Percentiles rank a stretch among this genome's conserved stretches.
Evolutionary conservation across 2,329 filamentous ascomycete genomes (phyloP).

Genomic region (Alternaria longipes): DNA sequence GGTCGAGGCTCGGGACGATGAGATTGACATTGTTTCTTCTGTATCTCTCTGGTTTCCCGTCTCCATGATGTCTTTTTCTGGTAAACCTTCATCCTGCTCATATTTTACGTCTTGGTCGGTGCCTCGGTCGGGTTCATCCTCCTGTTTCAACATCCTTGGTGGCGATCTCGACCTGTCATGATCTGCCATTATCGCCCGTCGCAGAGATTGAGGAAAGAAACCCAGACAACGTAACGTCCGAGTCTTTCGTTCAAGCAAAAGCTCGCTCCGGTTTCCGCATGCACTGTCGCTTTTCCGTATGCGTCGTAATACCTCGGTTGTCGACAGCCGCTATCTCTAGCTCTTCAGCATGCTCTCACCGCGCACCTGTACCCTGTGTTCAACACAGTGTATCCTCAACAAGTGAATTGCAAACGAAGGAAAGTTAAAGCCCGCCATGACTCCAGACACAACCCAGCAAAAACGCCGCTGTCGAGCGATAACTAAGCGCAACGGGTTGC

Average conservation of each 20-base stretch:
- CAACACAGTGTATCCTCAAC: background rate
- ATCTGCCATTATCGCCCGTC: background rate
- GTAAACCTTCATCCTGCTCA: background rate
- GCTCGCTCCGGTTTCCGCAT: slow-evolving; percentile 4
- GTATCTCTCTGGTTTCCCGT: slow-evolving; percentile 1
- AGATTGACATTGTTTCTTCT: slow-evolving; percentile 34
- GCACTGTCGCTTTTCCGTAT: slow-evolving; percentile 8
- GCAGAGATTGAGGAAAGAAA: slow-evolving; percentile 1
- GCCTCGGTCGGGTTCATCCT: slow-evolving; percentile 1
- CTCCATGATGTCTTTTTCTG: slow-evolving; percentile 18
- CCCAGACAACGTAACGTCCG: background rate
- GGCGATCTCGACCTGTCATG: slow-evolving; percentile 3
- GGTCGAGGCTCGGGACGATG: slow-evolving; percentile 35
- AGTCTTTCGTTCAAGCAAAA: background rate
- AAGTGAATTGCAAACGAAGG: background rate
- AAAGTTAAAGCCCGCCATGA: background rate
- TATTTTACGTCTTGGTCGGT: slow-evolving; percentile 1
- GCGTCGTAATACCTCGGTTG: slow-evolving; percentile 15
- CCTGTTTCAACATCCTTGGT: slow-evolving; percentile 1
- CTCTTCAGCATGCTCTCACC: slow-evolving; percentile 2
- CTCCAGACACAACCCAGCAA: background rate
- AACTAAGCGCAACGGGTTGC: background rate
- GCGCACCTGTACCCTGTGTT: background rate
- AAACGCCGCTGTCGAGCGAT: background rate
- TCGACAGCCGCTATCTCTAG: slow-evolving; percentile 11